These are phyloP conservation scores for Alternaria sp. DNA, from an alignment of 2,329 filamentous ascomycete species.

Conservation along the genomic window DNA sequence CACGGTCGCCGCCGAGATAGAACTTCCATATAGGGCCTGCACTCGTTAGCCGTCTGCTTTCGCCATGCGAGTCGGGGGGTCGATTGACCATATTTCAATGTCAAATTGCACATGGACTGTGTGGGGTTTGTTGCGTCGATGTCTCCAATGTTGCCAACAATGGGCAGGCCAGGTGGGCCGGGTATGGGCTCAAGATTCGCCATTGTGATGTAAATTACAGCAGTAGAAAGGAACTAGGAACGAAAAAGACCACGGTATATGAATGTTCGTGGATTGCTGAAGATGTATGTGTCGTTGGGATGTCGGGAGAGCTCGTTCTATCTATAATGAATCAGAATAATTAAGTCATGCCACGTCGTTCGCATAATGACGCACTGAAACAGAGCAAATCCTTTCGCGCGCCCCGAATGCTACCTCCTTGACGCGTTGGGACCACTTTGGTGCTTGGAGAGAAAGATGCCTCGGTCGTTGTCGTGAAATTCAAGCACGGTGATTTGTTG, in stretches of 20 bases:
- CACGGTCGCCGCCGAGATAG: conserved; percentile 36
- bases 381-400: conserved; percentile 13
- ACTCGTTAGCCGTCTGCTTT: conserved; percentile 7
- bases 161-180: conserved; percentile 68
- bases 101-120: conserved; percentile 64
- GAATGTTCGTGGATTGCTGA: not conserved
- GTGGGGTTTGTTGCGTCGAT: conserved; percentile 67
- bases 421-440: conserved; percentile 15
- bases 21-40: conserved; percentile 48
- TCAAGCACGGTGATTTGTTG: conserved; percentile 24
- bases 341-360: conserved; percentile 14
- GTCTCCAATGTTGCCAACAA: conserved; percentile 72
- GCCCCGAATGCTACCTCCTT: conserved; percentile 14
- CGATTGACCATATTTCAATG: conserved; percentile 68
- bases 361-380: conserved; percentile 22
- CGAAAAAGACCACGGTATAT: not conserved
- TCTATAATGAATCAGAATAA: conserved; percentile 8
- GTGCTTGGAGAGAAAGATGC: conserved; percentile 23
- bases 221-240: not conserved
- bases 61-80: not conserved
- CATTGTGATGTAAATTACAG: not conserved
- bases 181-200: conserved; percentile 61
- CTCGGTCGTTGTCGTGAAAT: conserved; percentile 26
- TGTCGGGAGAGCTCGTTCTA: conserved; percentile 4
- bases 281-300: not conserved